A percentile compares a stretch with the other conserved stretches of the same genome.
Conservation (phyloP, 768 basidiomycete genomes). For the Boletales sp. region DNA sequence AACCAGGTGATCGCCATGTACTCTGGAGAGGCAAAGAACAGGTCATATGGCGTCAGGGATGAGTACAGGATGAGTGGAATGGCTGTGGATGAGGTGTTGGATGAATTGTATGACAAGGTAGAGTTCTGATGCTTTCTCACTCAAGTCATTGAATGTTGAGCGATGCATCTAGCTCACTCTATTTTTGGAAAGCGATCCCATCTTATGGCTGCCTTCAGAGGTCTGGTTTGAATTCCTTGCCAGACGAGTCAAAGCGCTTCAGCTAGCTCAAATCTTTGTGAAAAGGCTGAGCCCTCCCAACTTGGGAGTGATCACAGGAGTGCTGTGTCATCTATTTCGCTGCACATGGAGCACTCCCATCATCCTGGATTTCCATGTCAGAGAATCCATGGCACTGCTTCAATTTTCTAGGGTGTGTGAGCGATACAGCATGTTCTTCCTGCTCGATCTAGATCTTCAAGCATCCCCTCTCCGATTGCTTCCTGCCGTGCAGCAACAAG, state of each 20-base stretch:
- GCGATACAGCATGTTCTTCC: not conserved
- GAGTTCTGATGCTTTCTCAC: not conserved
- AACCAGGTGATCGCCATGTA: not conserved
- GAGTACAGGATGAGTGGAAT: conserved; percentile 6
- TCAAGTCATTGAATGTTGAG: too few species aligned
- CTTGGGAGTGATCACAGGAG: conserved; percentile 6
- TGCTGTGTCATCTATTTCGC: conserved; percentile 3
- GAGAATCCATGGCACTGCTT: conserved; percentile 1
- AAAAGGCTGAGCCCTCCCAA: conserved; percentile 4
- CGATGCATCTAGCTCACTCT: too few species aligned
- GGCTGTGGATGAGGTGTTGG: too few species aligned
- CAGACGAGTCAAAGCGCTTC: conserved; percentile 1
- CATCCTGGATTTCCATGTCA: conserved; percentile 3
- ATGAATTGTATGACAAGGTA: not conserved
- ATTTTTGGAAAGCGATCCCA: too few species aligned
- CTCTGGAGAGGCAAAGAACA: not conserved
- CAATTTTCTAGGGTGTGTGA: not conserved
- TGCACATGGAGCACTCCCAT: conserved; percentile 2
- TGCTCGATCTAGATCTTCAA: not conserved
- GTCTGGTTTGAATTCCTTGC: conserved; percentile 5
- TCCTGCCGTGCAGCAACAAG: not conserved
- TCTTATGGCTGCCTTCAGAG: conserved; percentile 4
- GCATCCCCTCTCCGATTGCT: not conserved
- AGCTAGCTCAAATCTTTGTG: not conserved
- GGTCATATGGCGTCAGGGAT: conserved; percentile 3